Evolutionary conservation across 2,329 filamentous ascomycete species (phyloP), one percentile per base, ranked within the genome.

Genomic region (Paracoccidioides brasiliensis): DNA sequence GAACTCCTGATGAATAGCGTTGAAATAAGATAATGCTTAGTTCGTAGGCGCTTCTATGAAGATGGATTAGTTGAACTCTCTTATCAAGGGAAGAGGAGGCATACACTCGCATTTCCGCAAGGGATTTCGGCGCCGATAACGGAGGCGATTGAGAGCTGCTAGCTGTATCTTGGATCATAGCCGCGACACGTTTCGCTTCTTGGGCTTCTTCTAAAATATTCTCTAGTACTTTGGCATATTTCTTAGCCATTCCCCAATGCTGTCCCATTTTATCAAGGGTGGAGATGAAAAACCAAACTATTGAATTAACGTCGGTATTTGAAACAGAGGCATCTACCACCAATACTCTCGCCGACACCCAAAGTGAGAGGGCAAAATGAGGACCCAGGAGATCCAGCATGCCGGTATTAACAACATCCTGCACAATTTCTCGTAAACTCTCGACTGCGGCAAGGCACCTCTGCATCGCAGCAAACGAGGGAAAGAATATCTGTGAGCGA

Each of bases 391-490:
- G 66, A 43, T 75, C 72, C 12, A 75, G 57, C 0, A 72, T 72
- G 45, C 73, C 69, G 3, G 72, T 73, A 54, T 75, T 73, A 15
- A 72, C 69, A 0, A 75, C 72, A 55, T 75, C 72, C 6, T 70
- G 68, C 0, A 72, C 71, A 53, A 75, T 74, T 35, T 74, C 73
- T 0, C 70, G 68, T 5, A 75, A 59, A 40, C 72, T 75, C 57
- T 75, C 70, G 3, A 75, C 73, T 0, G 73, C 73, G 1, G 73
- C 72, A 7, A 75, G 57, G 55, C 73, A 75, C 22, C 73, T 63
- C 58, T 75, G 73, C 70, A 74, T 74, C 6, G 73, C 73, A 56
- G 74, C 74, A 53, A 74, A 68, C 0, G 72, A 74, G 0, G 73
- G 73, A 5, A 71, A 65, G 38, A 75, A 73, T n/a, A 73, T 67